Conservation (phyloP, 2,329 filamentous ascomycete species). For the Leptodontidium sp. region DNA sequence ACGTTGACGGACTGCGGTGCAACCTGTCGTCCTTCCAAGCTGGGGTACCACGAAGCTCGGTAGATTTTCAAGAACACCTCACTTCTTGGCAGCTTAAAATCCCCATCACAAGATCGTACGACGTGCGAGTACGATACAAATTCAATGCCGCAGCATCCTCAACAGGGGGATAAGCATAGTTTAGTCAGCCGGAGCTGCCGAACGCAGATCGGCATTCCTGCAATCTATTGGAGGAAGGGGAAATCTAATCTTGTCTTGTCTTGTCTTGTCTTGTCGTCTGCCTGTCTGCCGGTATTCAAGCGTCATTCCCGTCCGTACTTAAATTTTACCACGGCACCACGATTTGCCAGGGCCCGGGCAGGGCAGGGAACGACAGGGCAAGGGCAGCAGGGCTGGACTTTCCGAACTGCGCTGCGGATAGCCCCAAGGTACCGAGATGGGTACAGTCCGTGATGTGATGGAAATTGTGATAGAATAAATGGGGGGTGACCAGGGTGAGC, state of each 20-base stretch:
- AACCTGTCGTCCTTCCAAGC: no score
- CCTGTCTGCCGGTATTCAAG: conserved; percentile 9
- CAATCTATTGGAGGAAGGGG: neutral
- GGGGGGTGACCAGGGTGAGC: neutral
- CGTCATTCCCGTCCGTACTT: neutral
- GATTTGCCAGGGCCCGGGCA: neutral
- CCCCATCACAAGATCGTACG: neutral
- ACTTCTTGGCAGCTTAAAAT: no score
- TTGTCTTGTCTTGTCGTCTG: neutral
- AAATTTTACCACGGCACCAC: neutral
- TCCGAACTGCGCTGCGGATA: conserved; percentile 2
- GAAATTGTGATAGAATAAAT: conserved; percentile 4
- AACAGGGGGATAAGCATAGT: neutral
- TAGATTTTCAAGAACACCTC: no score
- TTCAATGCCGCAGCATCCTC: neutral
- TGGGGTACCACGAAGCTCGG: no score
- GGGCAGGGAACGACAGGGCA: no score
- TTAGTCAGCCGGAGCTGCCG: neutral
- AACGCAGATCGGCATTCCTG: conserved; percentile 6
- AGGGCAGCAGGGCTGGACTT: neutral
- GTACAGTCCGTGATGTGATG: conserved; percentile 15
- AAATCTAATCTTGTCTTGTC: neutral
- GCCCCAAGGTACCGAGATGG: conserved; percentile 17
- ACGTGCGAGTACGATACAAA: neutral
- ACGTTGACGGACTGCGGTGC: no score